A percentile compares a stretch with the other conserved stretches of the same genome.
Evolutionary conservation across 371 early-diverging fungal species (phyloP).

Genomic region (Sporodiniella umbellata): DNA sequence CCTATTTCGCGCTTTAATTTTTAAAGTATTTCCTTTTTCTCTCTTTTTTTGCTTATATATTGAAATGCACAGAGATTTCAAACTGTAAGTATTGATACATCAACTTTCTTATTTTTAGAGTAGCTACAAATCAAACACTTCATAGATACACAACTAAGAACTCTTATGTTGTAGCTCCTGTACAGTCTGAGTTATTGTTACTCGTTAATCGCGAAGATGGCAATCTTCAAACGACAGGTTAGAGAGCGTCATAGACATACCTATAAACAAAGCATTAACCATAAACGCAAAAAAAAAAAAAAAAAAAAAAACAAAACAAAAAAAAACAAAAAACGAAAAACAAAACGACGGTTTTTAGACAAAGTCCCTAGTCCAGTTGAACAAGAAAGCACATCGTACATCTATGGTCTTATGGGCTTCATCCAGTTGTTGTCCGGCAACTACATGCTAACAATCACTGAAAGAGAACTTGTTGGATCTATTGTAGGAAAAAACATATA

Average conservation of each 20-base stretch:
- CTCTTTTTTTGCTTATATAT: neutral
- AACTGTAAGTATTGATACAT: neutral
- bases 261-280: too few relatives aligned
- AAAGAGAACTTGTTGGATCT: constrained; percentile 65
- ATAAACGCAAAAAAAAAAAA: neutral
- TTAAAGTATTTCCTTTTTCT: neutral
- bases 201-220: constrained; percentile 13
- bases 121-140: too few relatives aligned
- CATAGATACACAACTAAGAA: constrained; percentile 21
- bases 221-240: constrained; percentile 13
- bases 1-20: neutral
- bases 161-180: constrained; percentile 15
- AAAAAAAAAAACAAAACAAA: neutral
- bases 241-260: neutral
- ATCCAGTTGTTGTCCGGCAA: constrained; percentile 69
- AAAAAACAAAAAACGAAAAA: too few relatives aligned
- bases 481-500: constrained; percentile 68
- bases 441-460: constrained; percentile 83
- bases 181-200: constrained; percentile 13
- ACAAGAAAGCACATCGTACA: constrained; percentile 32
- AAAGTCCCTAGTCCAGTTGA: constrained; percentile 13
- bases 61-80: neutral
- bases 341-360: constrained; percentile 9
- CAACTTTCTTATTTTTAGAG: too few relatives aligned
- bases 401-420: constrained; percentile 69